Evolutionary conservation across 352 stramenopile species (phyloP), one percentile per base, ranked within the genome.

Genomic region (Phytophthora sp.): DNA sequence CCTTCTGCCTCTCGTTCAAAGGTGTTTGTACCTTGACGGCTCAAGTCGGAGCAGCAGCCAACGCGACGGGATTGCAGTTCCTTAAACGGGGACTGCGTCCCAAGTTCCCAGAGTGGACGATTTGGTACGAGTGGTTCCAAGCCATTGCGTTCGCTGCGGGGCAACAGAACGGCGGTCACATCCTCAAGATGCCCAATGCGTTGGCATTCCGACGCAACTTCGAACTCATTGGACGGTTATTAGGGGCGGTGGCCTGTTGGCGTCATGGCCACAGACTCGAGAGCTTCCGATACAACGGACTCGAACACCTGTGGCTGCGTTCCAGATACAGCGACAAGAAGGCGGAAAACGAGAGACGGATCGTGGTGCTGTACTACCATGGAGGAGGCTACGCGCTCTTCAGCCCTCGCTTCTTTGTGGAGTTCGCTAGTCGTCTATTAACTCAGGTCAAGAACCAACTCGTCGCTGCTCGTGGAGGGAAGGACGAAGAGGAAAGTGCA

Each of bases 291-390:
- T 62, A 57, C 51, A 74, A 79, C 29, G 79, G 73, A 20, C 71
- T 89, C 8, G 67, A 86, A 47, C 80, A 89, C 30, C 27, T 89
- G 15, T 87, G 80, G 80, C 51, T 89, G 20, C 63, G 65, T 18
- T 45, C 70, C 4, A 61, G n/a, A 15, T 20, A 6, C 11, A 8
- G 23, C 15, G 46, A 7, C 4, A 18, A 26, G 1, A 53, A 16
- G 8, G 11, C 11, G 2, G 26, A 56, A 1, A 45, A 53, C 16
- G 12, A 70, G 44, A 53, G 41, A n/a, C 66, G 67, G 20, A 44
- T 87, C 26, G 67, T 84, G 30, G 57, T 90, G 45, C 64, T 90
- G 23, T 89, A 86, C 60, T 80, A 76, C 58, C 82, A 90, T 27
- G 82, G 82, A 42, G 82, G 82, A 5, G 79, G 82, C 35, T 89